These are phyloP conservation scores for Allium sativum DNA, from an alignment of 106 monocot species.

Conservation along the genomic window DNA sequence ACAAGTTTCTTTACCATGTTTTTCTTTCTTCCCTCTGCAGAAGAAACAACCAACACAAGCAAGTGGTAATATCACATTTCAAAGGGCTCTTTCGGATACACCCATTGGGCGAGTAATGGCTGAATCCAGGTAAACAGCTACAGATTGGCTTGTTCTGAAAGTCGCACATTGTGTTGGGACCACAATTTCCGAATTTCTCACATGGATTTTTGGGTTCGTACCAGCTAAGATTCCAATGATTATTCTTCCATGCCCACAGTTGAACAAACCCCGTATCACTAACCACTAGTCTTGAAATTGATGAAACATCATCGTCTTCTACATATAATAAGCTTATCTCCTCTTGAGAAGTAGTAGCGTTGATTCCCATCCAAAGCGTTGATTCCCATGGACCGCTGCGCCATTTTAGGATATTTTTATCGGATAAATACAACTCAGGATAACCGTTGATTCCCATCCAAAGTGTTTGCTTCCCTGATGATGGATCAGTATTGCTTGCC, in stretches of 20 bases:
- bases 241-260: background rate
- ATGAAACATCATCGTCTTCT: background rate
- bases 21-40: slow-evolving; percentile 7
- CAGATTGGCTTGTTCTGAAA: background rate
- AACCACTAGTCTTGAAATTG: background rate
- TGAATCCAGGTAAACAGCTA: slow-evolving; percentile 4
- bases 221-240: background rate
- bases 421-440: slow-evolving; percentile 1
- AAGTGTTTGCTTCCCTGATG: slow-evolving; percentile 11
- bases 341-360: background rate
- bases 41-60: background rate
- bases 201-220: background rate
- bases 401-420: background rate
- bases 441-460: background rate
- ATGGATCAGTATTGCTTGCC: slow-evolving; percentile 15
- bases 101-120: slow-evolving; percentile 10
- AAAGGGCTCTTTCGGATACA: slow-evolving; percentile 14
- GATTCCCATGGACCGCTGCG: slow-evolving; percentile 12
- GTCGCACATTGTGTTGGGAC: slow-evolving; percentile 4
- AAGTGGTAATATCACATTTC: slow-evolving; percentile 14
- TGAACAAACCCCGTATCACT: background rate
- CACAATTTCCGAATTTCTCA: background rate
- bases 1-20: background rate
- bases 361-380: too few relatives aligned
- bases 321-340: background rate